phyloP scores from a whole-genome alignment of 2,329 filamentous ascomycete species.

The Aphanocladium album region DNA sequence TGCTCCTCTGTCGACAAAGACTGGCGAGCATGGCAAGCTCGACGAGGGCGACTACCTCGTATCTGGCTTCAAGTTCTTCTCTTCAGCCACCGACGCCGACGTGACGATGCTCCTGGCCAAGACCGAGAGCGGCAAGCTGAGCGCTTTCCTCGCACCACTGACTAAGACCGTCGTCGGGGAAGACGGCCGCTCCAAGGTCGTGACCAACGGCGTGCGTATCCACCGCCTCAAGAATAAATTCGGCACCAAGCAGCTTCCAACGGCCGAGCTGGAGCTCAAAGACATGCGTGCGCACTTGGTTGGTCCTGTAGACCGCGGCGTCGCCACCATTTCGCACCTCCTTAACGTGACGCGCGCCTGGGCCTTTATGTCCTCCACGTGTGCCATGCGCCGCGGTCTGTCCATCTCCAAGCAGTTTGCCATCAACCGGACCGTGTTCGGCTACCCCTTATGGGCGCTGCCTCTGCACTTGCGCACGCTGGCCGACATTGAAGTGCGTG shows the following conservation, averaged over 20 bases:
- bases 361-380: slow-evolving; percentile 10
- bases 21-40: background rate
- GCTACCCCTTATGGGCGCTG: slow-evolving; percentile 14
- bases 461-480: slow-evolving; percentile 15
- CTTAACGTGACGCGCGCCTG: slow-evolving; percentile 14
- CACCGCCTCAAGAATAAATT: slow-evolving; percentile 16
- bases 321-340: slow-evolving; percentile 14
- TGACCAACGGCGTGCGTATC: slow-evolving; percentile 15
- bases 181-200: slow-evolving; percentile 5
- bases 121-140: slow-evolving; percentile 14
- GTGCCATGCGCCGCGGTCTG: slow-evolving; percentile 12
- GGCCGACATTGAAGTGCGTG: slow-evolving; percentile 14
- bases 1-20: background rate
- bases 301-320: slow-evolving; percentile 13
- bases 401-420: slow-evolving; percentile 13
- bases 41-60: slow-evolving; percentile 16
- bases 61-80: slow-evolving; percentile 17
- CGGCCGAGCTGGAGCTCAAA: slow-evolving; percentile 14
- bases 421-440: slow-evolving; percentile 2
- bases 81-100: slow-evolving; percentile 15
- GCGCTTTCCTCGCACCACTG: slow-evolving; percentile 14
- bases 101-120: slow-evolving; percentile 15
- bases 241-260: slow-evolving; percentile 16
- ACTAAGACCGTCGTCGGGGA: background rate
- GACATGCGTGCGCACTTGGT: slow-evolving; percentile 14